phyloP scores from a whole-genome alignment of 2,329 filamentous ascomycete species.

The Myriosclerotinia scirpicola region DNA sequence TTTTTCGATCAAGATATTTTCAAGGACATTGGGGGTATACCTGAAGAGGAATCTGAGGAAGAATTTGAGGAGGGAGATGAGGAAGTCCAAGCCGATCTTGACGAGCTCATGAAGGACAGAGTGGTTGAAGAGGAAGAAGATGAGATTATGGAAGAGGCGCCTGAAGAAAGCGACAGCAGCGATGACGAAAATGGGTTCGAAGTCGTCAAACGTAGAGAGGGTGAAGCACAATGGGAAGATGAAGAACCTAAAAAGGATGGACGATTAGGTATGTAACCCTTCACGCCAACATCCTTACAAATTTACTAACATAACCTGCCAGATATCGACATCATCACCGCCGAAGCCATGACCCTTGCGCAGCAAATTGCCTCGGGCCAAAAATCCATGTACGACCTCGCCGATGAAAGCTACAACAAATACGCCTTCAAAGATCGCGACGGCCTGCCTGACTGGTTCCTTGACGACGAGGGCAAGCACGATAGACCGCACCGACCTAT shows the following conservation, averaged over 20 bases:
- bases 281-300: background rate
- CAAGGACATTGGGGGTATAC: conserved; percentile 70
- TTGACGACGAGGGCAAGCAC: conserved; percentile 86
- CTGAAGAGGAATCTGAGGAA: conserved; percentile 54
- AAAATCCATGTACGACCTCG: conserved; percentile 73
- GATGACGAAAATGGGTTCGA: conserved; percentile 58
- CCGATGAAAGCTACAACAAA: conserved; percentile 94
- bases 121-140: conserved; percentile 38
- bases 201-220: conserved; percentile 53
- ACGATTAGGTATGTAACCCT: conserved; percentile 50
- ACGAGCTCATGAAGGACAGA: conserved; percentile 37
- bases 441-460: conserved; percentile 94
- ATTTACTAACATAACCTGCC: conserved; percentile 29
- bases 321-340: conserved; percentile 99
- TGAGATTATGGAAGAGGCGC: conserved; percentile 30
- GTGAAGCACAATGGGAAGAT: conserved; percentile 64
- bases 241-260: conserved; percentile 64
- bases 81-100: conserved; percentile 44
- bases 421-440: conserved; percentile 87
- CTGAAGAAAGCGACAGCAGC: conserved; percentile 28
- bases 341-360: conserved; percentile 96
- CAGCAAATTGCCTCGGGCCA: conserved; percentile 87
- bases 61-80: conserved; percentile 45
- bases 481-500: conserved; percentile 86
- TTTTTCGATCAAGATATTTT: conserved; percentile 98